Evolutionary conservation across 2,329 filamentous ascomycete species (phyloP), one percentile per base, ranked within the genome.

Genomic region (Neonectria ditissima): DNA sequence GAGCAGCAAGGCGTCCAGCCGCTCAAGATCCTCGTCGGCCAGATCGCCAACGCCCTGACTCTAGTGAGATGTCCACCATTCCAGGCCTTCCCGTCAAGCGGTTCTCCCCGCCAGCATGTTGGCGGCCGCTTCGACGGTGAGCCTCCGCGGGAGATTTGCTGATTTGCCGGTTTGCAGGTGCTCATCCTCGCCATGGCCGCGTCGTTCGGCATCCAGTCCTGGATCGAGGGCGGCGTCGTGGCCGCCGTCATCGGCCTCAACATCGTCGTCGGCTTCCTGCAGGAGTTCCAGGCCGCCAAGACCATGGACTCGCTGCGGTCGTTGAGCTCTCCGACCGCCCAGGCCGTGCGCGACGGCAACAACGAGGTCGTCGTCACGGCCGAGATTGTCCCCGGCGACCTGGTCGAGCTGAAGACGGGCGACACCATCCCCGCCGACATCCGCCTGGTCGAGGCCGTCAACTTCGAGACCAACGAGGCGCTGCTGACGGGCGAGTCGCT

Each of bases 31-130:
- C 78, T 92, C 22, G 80, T 91, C 52, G 82, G 85, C 32, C 89
- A 92, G 73, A 81, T 92, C 56, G 88, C 88, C 63, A 92, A 92
- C 76, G 89, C 89, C 14, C 87, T 92, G 86, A 91, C 87, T 68
- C 76, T 92, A 76, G 89, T 89, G 72, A 73, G 75, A 67, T 55
- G 20, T 18, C 28, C 39, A 54, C 24, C 55, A 39, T 6, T 24
- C 37, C 24, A 39, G 48, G n/a, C 55, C 24, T 6, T 6, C 20
- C 44, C 14, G 3, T 16, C 18, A 4, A 32, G 24, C 30, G n/a
- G 9, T 26, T n/a, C n/a, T 16, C 11, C 26, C 30, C 18, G 16
- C 8, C 9, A 13, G 9, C 7, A 37, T 52, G 56, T 50, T 22
- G 44, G 59, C 45, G 47, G 48, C 16, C n/a, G 14, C 7, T 55